These are phyloP conservation scores for Kodamaea hsintzibuensis DNA, from an alignment of 805 yeast genomes.

Conservation along the genomic window DNA sequence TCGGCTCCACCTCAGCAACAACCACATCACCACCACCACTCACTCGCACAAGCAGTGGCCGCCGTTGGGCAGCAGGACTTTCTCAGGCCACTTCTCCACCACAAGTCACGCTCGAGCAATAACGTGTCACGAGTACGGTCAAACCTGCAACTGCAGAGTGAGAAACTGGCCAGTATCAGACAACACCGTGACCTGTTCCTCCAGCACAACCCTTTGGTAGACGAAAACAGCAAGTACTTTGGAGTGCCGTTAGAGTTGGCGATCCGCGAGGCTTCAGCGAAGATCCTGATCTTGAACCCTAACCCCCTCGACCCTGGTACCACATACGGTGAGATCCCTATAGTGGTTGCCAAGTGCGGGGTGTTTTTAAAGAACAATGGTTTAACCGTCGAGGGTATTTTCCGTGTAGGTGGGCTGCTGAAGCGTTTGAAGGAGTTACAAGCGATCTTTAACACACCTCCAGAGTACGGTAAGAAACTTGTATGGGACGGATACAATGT, in stretches of 20 bases:
- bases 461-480: constrained; percentile 83
- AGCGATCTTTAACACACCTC: constrained; percentile 79
- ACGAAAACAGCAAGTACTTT: constrained; percentile 59
- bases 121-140: constrained; percentile 42
- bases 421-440: constrained; percentile 87
- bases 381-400: constrained; percentile 83
- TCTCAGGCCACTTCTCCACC: constrained; percentile 49
- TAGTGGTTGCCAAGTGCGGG: constrained; percentile 95
- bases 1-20: not conserved
- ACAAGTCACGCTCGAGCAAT: constrained; percentile 52
- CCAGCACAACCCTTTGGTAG: constrained; percentile 43
- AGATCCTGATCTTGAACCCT: constrained; percentile 60
- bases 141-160: constrained; percentile 34
- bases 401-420: constrained; percentile 89
- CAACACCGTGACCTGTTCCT: constrained; percentile 54
- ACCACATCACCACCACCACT: constrained; percentile 4
- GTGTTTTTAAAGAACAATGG: constrained; percentile 77
- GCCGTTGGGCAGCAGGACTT: constrained; percentile 20
- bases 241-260: constrained; percentile 79
- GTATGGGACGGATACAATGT: constrained; percentile 94
- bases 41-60: constrained; percentile 11
- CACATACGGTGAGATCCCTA: constrained; percentile 86
- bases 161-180: constrained; percentile 32
- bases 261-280: constrained; percentile 72
- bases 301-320: constrained; percentile 56